Conservation (phyloP, 371 early-diverging fungal genomes). For the Mucor plumbeus region DNA sequence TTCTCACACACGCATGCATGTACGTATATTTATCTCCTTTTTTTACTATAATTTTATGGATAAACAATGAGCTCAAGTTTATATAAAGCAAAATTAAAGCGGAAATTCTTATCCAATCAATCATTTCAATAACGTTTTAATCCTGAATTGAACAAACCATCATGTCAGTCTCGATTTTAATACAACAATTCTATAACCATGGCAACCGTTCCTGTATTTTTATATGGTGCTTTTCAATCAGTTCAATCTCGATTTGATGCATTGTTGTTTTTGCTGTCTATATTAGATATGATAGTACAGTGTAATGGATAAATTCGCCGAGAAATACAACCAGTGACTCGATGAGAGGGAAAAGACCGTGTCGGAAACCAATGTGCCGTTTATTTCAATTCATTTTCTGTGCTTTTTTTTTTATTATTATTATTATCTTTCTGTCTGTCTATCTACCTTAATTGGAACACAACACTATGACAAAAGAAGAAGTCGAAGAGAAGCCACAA, state of each 20-base stretch:
- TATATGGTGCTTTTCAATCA: too few relatives aligned
- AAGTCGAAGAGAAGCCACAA: neutral
- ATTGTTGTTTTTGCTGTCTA: too few relatives aligned
- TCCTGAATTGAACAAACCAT: neutral
- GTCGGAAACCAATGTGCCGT: slow-evolving; percentile 3
- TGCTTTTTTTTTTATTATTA: neutral
- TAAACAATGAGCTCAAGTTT: neutral
- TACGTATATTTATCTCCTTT: neutral
- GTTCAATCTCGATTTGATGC: too few relatives aligned
- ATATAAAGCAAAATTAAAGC: neutral
- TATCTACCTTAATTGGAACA: neutral
- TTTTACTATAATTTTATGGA: neutral
- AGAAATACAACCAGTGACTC: neutral
- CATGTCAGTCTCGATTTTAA: neutral
- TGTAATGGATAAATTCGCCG: neutral
- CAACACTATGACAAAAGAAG: slow-evolving; percentile 13
- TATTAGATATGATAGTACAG: neutral
- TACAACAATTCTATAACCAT: neutral
- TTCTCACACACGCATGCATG: neutral
- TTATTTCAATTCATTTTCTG: neutral
- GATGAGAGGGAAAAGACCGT: slow-evolving; percentile 3
- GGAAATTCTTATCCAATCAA: too few relatives aligned
- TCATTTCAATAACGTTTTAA: neutral
- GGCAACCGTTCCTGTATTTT: too few relatives aligned
- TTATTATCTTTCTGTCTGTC: neutral